These are phyloP conservation scores for Neonectria neomacrospora DNA, from an alignment of 2,329 filamentous ascomycete species.

Conservation along the genomic window DNA sequence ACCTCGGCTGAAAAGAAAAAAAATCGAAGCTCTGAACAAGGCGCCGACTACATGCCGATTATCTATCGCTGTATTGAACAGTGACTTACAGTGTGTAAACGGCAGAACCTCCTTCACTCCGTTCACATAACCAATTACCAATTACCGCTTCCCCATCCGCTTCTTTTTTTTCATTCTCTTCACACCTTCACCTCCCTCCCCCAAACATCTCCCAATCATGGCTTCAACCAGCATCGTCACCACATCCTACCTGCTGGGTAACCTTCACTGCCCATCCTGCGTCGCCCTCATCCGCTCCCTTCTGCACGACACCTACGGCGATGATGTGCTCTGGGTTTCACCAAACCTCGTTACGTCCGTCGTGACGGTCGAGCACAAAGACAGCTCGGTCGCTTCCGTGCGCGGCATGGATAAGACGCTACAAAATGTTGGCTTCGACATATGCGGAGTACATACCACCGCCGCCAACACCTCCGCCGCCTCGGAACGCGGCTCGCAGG, in stretches of 20 bases:
- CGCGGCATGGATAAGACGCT: conserved; percentile 60
- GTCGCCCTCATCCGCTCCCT: conserved; percentile 72
- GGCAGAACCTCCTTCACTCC: neutral
- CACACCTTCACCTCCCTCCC: conserved; percentile 14
- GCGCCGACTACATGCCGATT: neutral
- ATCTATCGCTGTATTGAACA: neutral
- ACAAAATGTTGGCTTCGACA: conserved; percentile 68
- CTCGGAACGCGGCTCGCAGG: conserved; percentile 37
- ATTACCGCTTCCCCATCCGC: conserved; percentile 1
- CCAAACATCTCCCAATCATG: conserved; percentile 40
- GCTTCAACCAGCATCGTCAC: conserved; percentile 51
- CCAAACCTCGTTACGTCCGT: conserved; percentile 78
- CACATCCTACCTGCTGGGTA: conserved; percentile 74
- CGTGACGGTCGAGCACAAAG: conserved; percentile 68
- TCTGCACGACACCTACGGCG: conserved; percentile 59
- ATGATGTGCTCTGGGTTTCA: conserved; percentile 68
- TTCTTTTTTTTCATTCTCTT: conserved; percentile 6
- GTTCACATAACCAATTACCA: neutral
- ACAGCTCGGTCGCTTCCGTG: conserved; percentile 54
- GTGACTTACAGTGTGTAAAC: conserved; percentile 13
- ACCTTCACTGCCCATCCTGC: conserved; percentile 83
- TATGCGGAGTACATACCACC: conserved; percentile 60
- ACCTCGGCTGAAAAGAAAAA: neutral
- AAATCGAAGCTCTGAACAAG: neutral
- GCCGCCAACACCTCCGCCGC: conserved; percentile 47